Base-by-base conservation (phyloP, 371 early-diverging fungal species). In the Mucor circinelloides region DNA sequence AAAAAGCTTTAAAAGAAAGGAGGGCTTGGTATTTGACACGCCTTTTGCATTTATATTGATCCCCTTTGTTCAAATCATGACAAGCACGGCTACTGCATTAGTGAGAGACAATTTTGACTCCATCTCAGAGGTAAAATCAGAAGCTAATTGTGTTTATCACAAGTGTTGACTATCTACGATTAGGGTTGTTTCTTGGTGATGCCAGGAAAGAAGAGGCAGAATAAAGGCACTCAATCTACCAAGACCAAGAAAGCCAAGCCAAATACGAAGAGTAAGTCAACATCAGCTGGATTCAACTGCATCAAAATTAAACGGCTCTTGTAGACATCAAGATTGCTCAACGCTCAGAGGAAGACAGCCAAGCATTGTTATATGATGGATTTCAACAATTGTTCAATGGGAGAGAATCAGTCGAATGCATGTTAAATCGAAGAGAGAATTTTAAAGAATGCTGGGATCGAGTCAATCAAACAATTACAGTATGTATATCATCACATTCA, bases 331-430 rank as follows among this genome's bases (percentile, higher is more conserved):
- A 58, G 25, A n/a, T 58, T 21, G 42, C 58, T 28, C 63, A 56
- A 28, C 68, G 65, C 17, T 56, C 62, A 28, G 70, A 60, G 28
- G 34, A 61, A 6, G 65, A 72, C 9, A 60, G 59, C 23, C 31
- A 60, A 46, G 48, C 19, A 31, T 60, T 61, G 32, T 32, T 48
- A 57, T 23, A 71, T 50, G 58, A 70, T 17, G 82, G 81, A 21
- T 86, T 86, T 54, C 83, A 85, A 50, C 80, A 63, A 13, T 60
- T 88, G 10, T 77, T 77, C 30, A 73, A 77, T 36, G 85, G 85
- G 9, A 58, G 75, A 13, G 88, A 88, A 48, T 46, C 83, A 3
- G 50, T 72, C n/a, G 78, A 71, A 2, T 68, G 79, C 12, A 77
- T 84, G 59, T 59, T 77, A 30, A 44, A 78, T 36, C 73, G 88